Evolutionary conservation across 805 yeast species (phyloP).

Genomic region (Saccharomycopsis schoenii): DNA sequence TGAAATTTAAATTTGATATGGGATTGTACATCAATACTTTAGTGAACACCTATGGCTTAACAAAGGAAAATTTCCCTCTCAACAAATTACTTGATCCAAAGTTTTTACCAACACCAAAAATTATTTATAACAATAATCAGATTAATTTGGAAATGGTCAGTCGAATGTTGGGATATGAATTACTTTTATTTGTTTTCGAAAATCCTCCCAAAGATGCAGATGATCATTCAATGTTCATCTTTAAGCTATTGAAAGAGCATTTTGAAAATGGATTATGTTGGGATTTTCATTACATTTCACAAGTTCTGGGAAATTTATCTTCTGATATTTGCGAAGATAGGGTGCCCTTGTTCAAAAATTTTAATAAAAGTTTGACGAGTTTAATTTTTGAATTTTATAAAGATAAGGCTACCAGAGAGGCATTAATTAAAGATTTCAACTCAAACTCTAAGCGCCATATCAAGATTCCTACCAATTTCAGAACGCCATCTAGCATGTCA

Average conservation of each 20-base stretch:
- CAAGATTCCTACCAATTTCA: conserved; percentile 9
- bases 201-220: conserved; percentile 7
- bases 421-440: conserved; percentile 12
- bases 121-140: conserved; percentile 5
- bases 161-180: conserved; percentile 13
- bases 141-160: conserved; percentile 6
- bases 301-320: conserved; percentile 2
- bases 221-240: conserved; percentile 13
- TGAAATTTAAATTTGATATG: conserved; percentile 16
- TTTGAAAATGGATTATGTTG: conserved; percentile 15
- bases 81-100: background rate
- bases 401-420: conserved; percentile 4
- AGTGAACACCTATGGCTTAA: conserved; percentile 8
- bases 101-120: conserved; percentile 10
- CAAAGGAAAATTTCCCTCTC: conserved; percentile 8
- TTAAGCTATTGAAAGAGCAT: conserved; percentile 6
- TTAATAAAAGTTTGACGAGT: conserved; percentile 10
- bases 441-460: conserved; percentile 12
- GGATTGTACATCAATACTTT: conserved; percentile 9
- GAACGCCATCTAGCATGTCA: conserved; percentile 4
- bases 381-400: conserved; percentile 11
- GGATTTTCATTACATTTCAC: conserved; percentile 16
- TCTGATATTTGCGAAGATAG: conserved; percentile 9
- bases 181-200: conserved; percentile 8
- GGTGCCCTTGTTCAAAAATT: conserved; percentile 2